phyloP scores from a whole-genome alignment of 805 yeast genomes.

The Saccharomycopsis amapae region DNA sequence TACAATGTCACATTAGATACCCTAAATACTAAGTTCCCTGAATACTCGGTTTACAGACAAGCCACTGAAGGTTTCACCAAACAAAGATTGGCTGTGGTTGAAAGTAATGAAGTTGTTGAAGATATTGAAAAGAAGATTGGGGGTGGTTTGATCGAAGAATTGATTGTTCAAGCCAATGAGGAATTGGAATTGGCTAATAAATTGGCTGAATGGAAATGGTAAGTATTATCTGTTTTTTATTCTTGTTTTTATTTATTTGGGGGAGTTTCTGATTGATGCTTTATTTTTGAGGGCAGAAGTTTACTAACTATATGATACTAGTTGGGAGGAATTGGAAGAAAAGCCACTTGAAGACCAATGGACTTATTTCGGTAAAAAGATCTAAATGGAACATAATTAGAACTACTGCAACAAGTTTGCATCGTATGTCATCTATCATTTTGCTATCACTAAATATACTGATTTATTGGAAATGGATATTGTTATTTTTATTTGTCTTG shows the following conservation, averaged over 20 bases:
- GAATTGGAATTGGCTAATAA: constrained; percentile 63
- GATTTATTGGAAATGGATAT: too few species aligned
- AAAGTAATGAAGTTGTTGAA: constrained; percentile 50
- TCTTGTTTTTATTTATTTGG: constrained; percentile 14
- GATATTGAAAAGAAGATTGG: constrained; percentile 71
- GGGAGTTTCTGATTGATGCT: too few species aligned
- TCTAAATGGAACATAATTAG: too few species aligned
- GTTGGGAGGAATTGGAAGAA: constrained; percentile 77
- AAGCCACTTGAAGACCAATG: constrained; percentile 77
- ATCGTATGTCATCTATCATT: too few species aligned
- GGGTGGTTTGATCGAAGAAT: constrained; percentile 77
- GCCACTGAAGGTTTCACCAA: constrained; percentile 66
- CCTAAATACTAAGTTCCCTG: constrained; percentile 56
- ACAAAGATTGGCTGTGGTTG: constrained; percentile 61
- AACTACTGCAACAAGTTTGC: too few species aligned
- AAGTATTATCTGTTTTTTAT: too few species aligned
- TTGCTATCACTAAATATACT: too few species aligned
- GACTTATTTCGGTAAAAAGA: constrained; percentile 68
- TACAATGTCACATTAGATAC: constrained; percentile 62
- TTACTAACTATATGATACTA: too few species aligned
- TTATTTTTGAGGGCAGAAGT: too few species aligned
- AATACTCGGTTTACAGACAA: constrained; percentile 66
- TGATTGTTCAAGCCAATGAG: constrained; percentile 74
- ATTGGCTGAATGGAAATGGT: constrained; percentile 61
- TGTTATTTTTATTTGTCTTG: too few species aligned